Percentiles rank a stretch among this genome's conserved stretches.
These are phyloP conservation scores for Suillus occidentalis DNA, from an alignment of 768 basidiomycete species.

Conservation along the genomic window DNA sequence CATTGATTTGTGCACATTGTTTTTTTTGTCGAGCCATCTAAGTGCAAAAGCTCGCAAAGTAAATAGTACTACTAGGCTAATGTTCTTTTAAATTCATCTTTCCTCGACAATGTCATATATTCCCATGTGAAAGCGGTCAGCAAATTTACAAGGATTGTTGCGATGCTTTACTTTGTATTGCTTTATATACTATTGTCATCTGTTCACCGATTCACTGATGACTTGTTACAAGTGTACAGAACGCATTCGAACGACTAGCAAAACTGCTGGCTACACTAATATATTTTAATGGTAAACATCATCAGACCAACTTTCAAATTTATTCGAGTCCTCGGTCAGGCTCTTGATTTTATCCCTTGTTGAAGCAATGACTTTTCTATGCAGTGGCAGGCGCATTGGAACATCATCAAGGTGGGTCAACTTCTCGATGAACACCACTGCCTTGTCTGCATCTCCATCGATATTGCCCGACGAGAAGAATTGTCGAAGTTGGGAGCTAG, in stretches of 20 bases:
- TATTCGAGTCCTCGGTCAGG: constrained; percentile 3
- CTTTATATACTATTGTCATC: too few relatives aligned
- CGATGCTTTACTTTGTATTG: too few relatives aligned
- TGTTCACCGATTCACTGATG: too few relatives aligned
- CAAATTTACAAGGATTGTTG: too few relatives aligned
- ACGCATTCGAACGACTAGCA: not conserved
- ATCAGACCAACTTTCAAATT: constrained; percentile 9
- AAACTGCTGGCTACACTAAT: not conserved
- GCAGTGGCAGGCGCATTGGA: constrained; percentile 12
- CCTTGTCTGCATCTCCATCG: constrained; percentile 13
- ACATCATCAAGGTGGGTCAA: constrained; percentile 9
- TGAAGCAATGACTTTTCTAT: constrained; percentile 1
- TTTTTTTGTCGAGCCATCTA: too few relatives aligned
- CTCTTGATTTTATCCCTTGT: constrained; percentile 6
- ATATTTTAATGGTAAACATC: constrained; percentile 4
- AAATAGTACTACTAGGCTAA: too few relatives aligned
- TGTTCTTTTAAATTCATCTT: too few relatives aligned
- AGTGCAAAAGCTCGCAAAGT: too few relatives aligned
- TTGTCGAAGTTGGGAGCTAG: constrained; percentile 2
- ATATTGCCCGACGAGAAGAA: constrained; percentile 1
- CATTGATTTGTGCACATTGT: too few relatives aligned
- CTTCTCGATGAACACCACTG: constrained; percentile 8
- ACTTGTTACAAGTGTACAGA: not conserved
- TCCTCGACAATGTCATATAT: too few relatives aligned
- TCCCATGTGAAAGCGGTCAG: not conserved